Base-by-base conservation (phyloP, 129 eudicot species). In the Saussurea involucrata region DNA sequence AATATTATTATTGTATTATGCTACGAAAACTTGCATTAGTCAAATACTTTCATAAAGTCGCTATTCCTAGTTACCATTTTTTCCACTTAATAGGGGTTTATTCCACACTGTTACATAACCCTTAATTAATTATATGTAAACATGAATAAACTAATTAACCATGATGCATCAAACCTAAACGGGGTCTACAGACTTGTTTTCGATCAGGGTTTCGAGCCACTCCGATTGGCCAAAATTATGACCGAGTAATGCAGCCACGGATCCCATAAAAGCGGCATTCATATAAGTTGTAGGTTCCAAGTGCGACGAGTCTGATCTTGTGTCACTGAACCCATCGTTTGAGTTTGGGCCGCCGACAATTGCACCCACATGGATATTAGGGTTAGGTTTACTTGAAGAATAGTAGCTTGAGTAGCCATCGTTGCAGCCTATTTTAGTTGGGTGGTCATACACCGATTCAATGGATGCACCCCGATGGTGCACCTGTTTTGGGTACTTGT, bases 391-490 rank as follows among this genome's bases (percentile, higher is more conserved):
- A 44, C 63, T 11, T 5, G 88, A 82, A 9, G 73, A 42, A 70
- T 60, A 88, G 84, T 85, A 88, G n/a, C 44, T 74, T 4, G 87
- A 66, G 58, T 58, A 81, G 76, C 88, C 95, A 5, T 88, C 92
- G 3, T 73, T 75, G 87, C 91, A 89, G 0, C 83, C 87, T n/a
- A 92, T 76, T 68, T 84, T 86, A 15, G 76, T 66, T 0, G 87
- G 89, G 27, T 68, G 83, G 66, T 1, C 72, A 13, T 55, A 25
- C 18, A 83, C 76, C 8, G 92, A 89, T 7, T 91, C 87, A 9
- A 92, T 80, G 22, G 95, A 92, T 66, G 97, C 86, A 34, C 92
- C 97, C 10, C 97, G 81, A 27, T 87, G 97, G 84, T 89, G 95
- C 36, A 87, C 8, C 15, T 87, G 89, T 24, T 32, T 73, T 3